Percentiles rank a stretch among this genome's conserved stretches.
Evolutionary conservation across 371 early-diverging fungal genomes (phyloP).

Genomic region (Rhizopus stolonifer): DNA sequence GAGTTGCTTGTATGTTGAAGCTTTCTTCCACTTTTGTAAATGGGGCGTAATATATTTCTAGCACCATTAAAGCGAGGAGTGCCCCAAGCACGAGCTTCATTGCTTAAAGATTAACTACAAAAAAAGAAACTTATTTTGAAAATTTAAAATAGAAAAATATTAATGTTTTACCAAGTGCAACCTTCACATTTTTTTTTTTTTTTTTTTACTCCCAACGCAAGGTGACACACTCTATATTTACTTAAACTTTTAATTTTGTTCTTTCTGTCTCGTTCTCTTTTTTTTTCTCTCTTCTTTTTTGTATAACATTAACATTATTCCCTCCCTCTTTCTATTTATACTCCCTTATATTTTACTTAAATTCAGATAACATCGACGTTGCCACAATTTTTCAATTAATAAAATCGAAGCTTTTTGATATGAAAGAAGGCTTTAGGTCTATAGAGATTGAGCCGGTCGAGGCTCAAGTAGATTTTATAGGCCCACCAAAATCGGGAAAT

Average conservation of each 20-base stretch:
- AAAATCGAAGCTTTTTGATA: constrained; percentile 15
- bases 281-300: constrained; percentile 1
- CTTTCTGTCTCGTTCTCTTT: constrained; percentile 3
- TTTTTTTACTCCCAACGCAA: constrained; percentile 4
- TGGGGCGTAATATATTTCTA: constrained; percentile 60
- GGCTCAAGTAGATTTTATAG: constrained; percentile 37
- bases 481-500: constrained; percentile 28
- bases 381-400: constrained; percentile 14
- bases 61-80: constrained; percentile 36
- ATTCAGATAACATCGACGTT: background rate
- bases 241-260: background rate
- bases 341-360: background rate
- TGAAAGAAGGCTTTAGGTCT: constrained; percentile 42
- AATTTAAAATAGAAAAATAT: constrained; percentile 3
- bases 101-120: constrained; percentile 3
- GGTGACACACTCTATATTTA: constrained; percentile 8
- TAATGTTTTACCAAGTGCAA: constrained; percentile 19
- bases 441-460: constrained; percentile 42
- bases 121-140: constrained; percentile 7
- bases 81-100: constrained; percentile 33
- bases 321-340: background rate
- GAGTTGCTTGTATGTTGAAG: constrained; percentile 90
- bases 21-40: constrained; percentile 96
- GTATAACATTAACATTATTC: background rate
- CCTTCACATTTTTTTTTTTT: constrained; percentile 7